Evolutionary conservation across 1,139 yeast species (phyloP), one percentile per base, ranked within the genome.

Genomic region (Kodamaea sp.): DNA sequence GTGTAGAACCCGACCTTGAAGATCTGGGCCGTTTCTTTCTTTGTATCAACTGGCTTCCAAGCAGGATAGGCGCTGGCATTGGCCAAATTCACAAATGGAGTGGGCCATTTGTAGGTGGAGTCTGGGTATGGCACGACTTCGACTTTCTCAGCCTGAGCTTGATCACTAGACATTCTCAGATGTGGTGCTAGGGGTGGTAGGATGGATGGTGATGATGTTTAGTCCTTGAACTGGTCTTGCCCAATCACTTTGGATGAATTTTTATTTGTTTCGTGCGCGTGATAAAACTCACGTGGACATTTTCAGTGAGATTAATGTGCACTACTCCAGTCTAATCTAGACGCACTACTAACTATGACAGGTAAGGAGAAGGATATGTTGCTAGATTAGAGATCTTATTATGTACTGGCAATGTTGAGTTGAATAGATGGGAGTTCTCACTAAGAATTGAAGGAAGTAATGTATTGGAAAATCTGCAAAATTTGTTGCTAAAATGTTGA

Each of bases 31-130:
- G 76, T 69, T 48, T 65, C 63, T 40, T 60, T 64, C 45, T 55
- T 62, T 34, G 76, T 70, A 47, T 70, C 75, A 29, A 70, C 59
- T 19, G 76, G 76, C 39, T 53, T 57, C 64, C 68, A 70, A 31
- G 58, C 48, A n/a, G 76, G 75, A 53, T 67, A 70, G 1, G 71
- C 75, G 30, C 55, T 50, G 27, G 71, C 66, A 37, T 59, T 63
- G 40, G 59, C 44, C 46, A 69, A 47, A 52, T 67, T 70, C 32
- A 59, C 71, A 42, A 70, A 66, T 22, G 75, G 73, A 31, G 62
- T 59, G 25, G 76, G 76, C 54, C 58, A 62, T 47, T 67, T 69
- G 59, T 59, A 53, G 21, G 66, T 60, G 33, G 75, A 56, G 49
- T 63, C 68, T 28, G 75, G 73, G 29, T 39, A 50, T 18, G 37